Base-by-base conservation (phyloP, 1,139 yeast species). In the Eremothecium coryli region DNA sequence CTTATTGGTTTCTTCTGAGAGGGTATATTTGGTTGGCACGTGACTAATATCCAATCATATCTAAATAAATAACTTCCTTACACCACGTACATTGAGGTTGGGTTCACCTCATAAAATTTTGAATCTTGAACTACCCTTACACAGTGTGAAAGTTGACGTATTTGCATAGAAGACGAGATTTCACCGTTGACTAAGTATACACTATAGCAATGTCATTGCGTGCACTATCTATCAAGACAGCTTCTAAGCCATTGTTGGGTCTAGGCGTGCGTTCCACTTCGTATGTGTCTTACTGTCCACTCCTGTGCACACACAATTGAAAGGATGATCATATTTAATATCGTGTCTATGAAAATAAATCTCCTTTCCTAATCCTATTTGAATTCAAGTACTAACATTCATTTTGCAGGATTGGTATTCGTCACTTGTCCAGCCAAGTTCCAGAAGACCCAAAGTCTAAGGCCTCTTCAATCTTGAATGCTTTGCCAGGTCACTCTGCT, bases 401-500 rank as follows among this genome's bases (percentile, higher is more conserved):
- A 33, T 39, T 13, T 25, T 25, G 12, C 51, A 68, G 73, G 58
- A 60, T 71, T 53, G 82, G 82, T 46, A 60, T 73, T 49, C 82
- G 88, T 71, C 64, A 62, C 62, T 59, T 75, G 61, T 71, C 84
- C 36, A 68, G 81, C 37, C 64, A 66, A 43, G 63, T 64, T 39
- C 74, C 76, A 48, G 69, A 60, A 45, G 95, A 86, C 56, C 96
- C 96, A 62, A 82, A 85, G 71, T 73, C 80, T 56, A 85, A 84
- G 72, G 98, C 98, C 43, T 66, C 73, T 56, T 76, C 95, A 41
- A 77, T 90, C 63, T 74, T 90, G 54, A 88, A 84, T 54, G 85
- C 95, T 48, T 69, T 90, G 54, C 98, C 98, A 62, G 96, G 96
- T 62, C 81, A 76, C 76, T 76, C 75, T 56, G 70, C 76, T 52